phyloP scores from a whole-genome alignment of 495 filamentous ascomycete genomes.

The Tuber umbilicatum region DNA sequence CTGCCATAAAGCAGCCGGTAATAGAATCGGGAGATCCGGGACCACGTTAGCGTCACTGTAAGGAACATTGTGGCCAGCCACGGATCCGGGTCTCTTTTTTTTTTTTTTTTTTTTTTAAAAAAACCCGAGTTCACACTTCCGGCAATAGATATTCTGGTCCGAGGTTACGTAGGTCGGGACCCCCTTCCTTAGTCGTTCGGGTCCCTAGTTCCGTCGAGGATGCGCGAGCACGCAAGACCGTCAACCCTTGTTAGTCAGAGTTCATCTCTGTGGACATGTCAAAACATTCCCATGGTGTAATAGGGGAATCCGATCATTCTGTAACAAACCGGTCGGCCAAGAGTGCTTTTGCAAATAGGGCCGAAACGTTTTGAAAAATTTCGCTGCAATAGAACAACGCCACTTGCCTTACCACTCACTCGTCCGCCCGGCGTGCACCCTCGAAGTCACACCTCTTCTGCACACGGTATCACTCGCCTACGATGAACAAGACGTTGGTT shows the following conservation, averaged over 20 bases:
- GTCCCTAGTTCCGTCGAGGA: background rate
- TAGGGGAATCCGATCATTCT: background rate
- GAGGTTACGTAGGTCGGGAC: background rate
- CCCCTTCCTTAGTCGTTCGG: background rate
- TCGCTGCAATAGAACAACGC: background rate
- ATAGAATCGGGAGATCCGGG: background rate
- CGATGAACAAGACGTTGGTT: background rate
- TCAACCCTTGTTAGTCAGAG: background rate
- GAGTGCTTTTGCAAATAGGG: background rate
- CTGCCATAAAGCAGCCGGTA: background rate
- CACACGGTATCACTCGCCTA: background rate
- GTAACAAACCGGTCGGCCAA: background rate
- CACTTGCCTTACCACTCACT: conserved; percentile 1
- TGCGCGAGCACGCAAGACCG: background rate
- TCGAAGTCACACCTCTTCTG: background rate
- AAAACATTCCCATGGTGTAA: background rate
- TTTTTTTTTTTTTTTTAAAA: too few species aligned
- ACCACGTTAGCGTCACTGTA: conserved; percentile 1
- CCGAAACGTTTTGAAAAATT: background rate
- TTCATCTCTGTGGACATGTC: background rate
- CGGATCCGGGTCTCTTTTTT: background rate
- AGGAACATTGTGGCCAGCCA: background rate
- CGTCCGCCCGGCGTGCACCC: background rate
- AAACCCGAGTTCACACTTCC: background rate
- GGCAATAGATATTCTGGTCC: background rate